Evolutionary conservation across 108 stramenopile species (phyloP).

Genomic region (Skeletonema potamos): DNA sequence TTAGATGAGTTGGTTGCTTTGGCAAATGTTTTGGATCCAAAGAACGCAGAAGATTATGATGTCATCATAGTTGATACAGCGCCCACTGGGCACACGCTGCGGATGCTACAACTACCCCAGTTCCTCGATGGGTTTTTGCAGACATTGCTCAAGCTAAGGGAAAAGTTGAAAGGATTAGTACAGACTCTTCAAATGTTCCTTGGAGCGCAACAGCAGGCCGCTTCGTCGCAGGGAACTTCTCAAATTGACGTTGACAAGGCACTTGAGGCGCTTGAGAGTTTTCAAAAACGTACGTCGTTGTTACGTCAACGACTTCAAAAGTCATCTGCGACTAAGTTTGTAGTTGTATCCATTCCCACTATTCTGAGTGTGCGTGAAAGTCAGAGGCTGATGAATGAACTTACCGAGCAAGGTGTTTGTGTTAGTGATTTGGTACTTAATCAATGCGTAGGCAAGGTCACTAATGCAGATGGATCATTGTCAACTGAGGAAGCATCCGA

Average conservation of each 20-base stretch:
- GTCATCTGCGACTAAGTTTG: conserved; percentile 62
- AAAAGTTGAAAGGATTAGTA: conserved; percentile 71
- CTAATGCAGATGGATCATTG: conserved; percentile 14
- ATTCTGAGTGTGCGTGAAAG: conserved; percentile 82
- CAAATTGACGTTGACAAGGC: conserved; percentile 75
- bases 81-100: conserved; percentile 90
- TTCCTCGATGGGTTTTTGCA: conserved; percentile 85
- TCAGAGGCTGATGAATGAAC: conserved; percentile 72
- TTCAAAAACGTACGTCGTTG: conserved; percentile 58
- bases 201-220: conserved; percentile 46
- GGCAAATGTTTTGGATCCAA: conserved; percentile 77
- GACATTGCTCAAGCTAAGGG: conserved; percentile 73
- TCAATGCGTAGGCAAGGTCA: conserved; percentile 66
- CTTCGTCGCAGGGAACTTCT: not conserved
- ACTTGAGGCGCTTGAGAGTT: conserved; percentile 64
- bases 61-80: conserved; percentile 92
- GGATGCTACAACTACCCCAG: conserved; percentile 84
- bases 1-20: conserved; percentile 93
- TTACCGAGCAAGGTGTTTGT: conserved; percentile 61
- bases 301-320: conserved; percentile 57
- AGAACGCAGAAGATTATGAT: conserved; percentile 71
- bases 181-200: conserved; percentile 72
- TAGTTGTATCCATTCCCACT: conserved; percentile 93
- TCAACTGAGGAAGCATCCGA: conserved; percentile 23
- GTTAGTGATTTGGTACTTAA: conserved; percentile 83